A percentile compares a stretch with the other conserved stretches of the same genome.
Conservation (phyloP, 768 basidiomycete genomes). For the Leucogyrophana mollusca region DNA sequence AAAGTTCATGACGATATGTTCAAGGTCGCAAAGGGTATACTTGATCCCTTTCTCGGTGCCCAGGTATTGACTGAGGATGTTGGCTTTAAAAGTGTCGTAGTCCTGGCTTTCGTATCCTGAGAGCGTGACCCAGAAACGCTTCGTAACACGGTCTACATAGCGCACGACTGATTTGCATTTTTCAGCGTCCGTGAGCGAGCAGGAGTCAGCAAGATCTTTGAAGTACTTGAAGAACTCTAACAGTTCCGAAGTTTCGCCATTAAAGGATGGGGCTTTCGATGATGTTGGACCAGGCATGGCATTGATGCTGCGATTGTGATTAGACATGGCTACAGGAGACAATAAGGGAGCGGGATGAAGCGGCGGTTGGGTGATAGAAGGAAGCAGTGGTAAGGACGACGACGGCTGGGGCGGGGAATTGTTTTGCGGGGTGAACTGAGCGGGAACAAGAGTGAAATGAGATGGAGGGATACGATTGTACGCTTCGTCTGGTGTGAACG, state of each 20-base stretch:
- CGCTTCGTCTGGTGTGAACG: too few species aligned
- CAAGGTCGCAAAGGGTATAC: neutral
- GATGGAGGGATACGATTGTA: too few species aligned
- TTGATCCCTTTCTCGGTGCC: conserved; percentile 3
- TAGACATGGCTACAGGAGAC: too few species aligned
- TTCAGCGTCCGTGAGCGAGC: neutral
- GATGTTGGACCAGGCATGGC: too few species aligned
- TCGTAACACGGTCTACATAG: conserved; percentile 1
- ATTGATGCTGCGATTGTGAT: too few species aligned
- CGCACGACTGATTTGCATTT: conserved; percentile 4
- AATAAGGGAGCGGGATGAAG: too few species aligned
- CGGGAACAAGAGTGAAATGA: too few species aligned
- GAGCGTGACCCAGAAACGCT: conserved; percentile 7
- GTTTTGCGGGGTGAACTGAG: neutral
- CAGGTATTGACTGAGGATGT: neutral
- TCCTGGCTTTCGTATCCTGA: neutral
- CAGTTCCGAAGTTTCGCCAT: conserved; percentile 1
- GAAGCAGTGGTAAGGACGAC: neutral
- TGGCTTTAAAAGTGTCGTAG: conserved; percentile 1
- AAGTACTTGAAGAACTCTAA: conserved; percentile 7
- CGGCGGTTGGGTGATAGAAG: neutral
- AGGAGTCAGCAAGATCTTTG: neutral
- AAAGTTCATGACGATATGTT: neutral
- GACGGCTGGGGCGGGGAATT: neutral
- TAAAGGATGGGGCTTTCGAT: too few species aligned